A percentile compares a stretch with the other conserved stretches of the same genome.
These are phyloP conservation scores for Zymoseptoria brevis DNA, from an alignment of 2,329 filamentous ascomycete species.

Conservation along the genomic window DNA sequence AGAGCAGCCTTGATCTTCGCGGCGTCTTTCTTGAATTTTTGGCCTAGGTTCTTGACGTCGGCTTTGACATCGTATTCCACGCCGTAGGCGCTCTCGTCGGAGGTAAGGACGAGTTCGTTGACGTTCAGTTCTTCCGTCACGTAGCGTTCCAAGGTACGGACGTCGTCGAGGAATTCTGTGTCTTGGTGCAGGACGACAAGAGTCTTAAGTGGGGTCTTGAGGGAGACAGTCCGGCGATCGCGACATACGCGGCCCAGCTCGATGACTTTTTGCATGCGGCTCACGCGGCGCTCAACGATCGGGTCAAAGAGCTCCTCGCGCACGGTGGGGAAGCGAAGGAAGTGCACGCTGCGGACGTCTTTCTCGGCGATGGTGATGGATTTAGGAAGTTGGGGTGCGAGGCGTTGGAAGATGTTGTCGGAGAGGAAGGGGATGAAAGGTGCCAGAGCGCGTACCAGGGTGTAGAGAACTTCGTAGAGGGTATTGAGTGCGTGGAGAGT, in stretches of 20 bases:
- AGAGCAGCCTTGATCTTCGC: slow-evolving; percentile 85
- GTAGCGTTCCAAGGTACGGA: slow-evolving; percentile 78
- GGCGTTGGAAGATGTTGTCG: slow-evolving; percentile 82
- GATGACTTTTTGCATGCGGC: slow-evolving; percentile 91
- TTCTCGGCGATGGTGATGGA: slow-evolving; percentile 52
- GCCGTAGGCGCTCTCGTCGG: slow-evolving; percentile 82
- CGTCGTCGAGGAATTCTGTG: slow-evolving; percentile 73
- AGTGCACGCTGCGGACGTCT: slow-evolving; percentile 83
- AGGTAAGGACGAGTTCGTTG: slow-evolving; percentile 72
- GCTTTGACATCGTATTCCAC: slow-evolving; percentile 84
- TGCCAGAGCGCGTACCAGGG: slow-evolving; percentile 76
- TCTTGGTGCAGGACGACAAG: slow-evolving; percentile 83
- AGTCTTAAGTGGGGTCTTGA: slow-evolving; percentile 87
- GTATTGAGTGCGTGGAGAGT: slow-evolving; percentile 88
- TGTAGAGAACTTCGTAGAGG: slow-evolving; percentile 87
- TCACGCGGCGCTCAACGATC: slow-evolving; percentile 76
- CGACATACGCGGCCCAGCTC: slow-evolving; percentile 79
- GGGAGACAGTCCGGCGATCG: slow-evolving; percentile 72
- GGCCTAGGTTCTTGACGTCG: slow-evolving; percentile 89
- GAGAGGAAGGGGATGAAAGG: slow-evolving; percentile 95
- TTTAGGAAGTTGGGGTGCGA: slow-evolving; percentile 74
- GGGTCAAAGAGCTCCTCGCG: slow-evolving; percentile 80
- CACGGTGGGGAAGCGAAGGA: slow-evolving; percentile 82
- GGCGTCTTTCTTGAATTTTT: slow-evolving; percentile 95
- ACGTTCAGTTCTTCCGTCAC: slow-evolving; percentile 89